Evolutionary conservation across 2,329 filamentous ascomycete genomes (phyloP).

Genomic region (Aciculosporium take): DNA sequence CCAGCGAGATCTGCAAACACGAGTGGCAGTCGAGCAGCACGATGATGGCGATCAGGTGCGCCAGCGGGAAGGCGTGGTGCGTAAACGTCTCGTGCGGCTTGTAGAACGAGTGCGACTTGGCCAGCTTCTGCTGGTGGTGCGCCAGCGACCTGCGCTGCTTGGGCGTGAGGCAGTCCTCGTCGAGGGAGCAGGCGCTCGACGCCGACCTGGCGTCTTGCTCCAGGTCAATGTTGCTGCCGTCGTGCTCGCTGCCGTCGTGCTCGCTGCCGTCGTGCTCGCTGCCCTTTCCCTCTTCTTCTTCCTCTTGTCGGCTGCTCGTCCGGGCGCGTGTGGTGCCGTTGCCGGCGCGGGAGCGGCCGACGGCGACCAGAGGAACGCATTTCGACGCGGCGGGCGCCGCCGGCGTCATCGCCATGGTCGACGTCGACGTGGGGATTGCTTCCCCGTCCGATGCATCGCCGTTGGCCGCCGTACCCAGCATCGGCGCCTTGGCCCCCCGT

Average conservation of each 20-base stretch:
- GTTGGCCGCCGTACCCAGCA: too few relatives aligned
- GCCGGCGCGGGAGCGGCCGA: too few relatives aligned
- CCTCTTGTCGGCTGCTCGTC: too few relatives aligned
- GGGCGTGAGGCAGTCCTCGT: constrained; percentile 46
- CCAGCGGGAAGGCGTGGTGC: constrained; percentile 64
- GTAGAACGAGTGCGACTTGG: constrained; percentile 77
- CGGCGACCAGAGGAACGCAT: too few relatives aligned
- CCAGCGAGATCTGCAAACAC: constrained; percentile 65
- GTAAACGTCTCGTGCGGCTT: constrained; percentile 77
- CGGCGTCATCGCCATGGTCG: neutral
- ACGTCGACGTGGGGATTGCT: neutral
- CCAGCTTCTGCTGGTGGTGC: constrained; percentile 67
- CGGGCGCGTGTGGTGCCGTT: too few relatives aligned
- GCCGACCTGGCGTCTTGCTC: constrained; percentile 27
- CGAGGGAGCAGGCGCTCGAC: constrained; percentile 24
- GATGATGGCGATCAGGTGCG: constrained; percentile 62
- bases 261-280: neutral
- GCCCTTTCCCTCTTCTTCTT: neutral
- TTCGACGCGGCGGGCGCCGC: too few relatives aligned
- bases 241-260: neutral
- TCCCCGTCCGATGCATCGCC: neutral
- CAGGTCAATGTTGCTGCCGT: constrained; percentile 4
- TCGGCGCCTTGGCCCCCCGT: too few relatives aligned
- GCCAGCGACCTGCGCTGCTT: constrained; percentile 55
- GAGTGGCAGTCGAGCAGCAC: constrained; percentile 68